Conservation (phyloP, 2,329 filamentous ascomycete species). For the Fusarium hainanense region DNA sequence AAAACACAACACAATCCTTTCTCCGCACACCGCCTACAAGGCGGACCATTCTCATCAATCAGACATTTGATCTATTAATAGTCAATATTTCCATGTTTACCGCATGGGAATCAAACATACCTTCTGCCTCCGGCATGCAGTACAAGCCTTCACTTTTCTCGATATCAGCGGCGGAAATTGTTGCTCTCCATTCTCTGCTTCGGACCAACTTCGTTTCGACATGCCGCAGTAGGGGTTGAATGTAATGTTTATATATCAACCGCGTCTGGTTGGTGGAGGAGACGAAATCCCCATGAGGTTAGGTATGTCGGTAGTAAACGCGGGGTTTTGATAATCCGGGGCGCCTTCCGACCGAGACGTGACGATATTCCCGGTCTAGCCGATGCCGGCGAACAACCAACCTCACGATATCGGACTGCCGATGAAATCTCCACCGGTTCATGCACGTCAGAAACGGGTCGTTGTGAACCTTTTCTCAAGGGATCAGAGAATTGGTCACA, state of each 20-base stretch:
- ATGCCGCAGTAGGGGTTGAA: not conserved
- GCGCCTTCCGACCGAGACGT: slow-evolving; percentile 4
- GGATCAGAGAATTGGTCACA: no score
- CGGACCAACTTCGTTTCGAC: slow-evolving; percentile 33
- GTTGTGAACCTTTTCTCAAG: no score
- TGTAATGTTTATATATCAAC: slow-evolving; percentile 15
- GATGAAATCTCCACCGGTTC: no score
- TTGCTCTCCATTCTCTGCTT: slow-evolving; percentile 23
- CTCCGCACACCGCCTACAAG: slow-evolving; percentile 53
- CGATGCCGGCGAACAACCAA: not conserved
- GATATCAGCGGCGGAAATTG: slow-evolving; percentile 49
- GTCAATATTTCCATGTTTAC: not conserved
- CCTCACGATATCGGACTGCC: not conserved
- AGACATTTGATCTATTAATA: slow-evolving; percentile 53
- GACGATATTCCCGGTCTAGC: not conserved
- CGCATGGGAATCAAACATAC: slow-evolving; percentile 21
- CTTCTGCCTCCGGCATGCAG: slow-evolving; percentile 56
- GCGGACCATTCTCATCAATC: slow-evolving; percentile 54
- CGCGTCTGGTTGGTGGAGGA: slow-evolving; percentile 24
- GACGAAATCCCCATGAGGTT: slow-evolving; percentile 3
- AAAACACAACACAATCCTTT: slow-evolving; percentile 53
- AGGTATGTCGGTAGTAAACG: not conserved
- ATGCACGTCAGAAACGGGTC: no score
- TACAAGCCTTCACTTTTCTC: slow-evolving; percentile 55
- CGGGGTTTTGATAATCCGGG: slow-evolving; percentile 36